Evolutionary conservation across 164 flowering plant species (phyloP), one percentile per base, ranked within the genome.

Genomic region (Nymphaea thermarum): DNA sequence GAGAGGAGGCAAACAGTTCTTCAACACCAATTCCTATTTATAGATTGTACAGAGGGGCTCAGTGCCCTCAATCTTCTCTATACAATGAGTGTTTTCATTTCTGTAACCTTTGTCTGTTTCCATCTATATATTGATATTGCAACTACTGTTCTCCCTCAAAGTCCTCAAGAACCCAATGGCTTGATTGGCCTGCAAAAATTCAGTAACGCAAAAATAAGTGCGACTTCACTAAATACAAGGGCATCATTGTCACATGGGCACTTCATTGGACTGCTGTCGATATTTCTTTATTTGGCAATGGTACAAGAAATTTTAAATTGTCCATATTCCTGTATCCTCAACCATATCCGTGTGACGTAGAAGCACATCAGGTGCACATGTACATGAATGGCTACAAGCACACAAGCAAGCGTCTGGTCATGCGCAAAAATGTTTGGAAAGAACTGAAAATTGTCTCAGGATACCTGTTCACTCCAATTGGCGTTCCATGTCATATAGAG

Each of bases 381-480:
- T 55, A 55, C 16, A 55, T 55, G 16, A 1, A 55, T 55, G 36
- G 36, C 36, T 25, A 25, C 36, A 25, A 47, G 12, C 55, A 47
- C 55, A 47, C 55, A 47, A 3, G 55, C 36, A 25, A 25, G 36
- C 36, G 1, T 25, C 36, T 25, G 36, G 36, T 25, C 36, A 25
- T 25, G 36, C 1, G 36, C 55, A 47, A 47, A 47, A 47, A 6
- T 47, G 55, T 4, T 3, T 47, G 12, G 4, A 6, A 14, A 47
- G 55, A 47, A 47, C 7, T 47, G 11, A 47, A 6, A 47, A 47
- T 47, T 47, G 55, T 47, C 7, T 47, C 55, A 8, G 8, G 64
- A 17, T n/a, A 61, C 64, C 64, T 61, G 64, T 61, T 61, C 64
- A 61, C 64, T 61, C 64, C 64, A 61, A n/a, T 61, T 61, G 6